Conservation (phyloP, 306 rosid species). For the Mimosa pudica region DNA sequence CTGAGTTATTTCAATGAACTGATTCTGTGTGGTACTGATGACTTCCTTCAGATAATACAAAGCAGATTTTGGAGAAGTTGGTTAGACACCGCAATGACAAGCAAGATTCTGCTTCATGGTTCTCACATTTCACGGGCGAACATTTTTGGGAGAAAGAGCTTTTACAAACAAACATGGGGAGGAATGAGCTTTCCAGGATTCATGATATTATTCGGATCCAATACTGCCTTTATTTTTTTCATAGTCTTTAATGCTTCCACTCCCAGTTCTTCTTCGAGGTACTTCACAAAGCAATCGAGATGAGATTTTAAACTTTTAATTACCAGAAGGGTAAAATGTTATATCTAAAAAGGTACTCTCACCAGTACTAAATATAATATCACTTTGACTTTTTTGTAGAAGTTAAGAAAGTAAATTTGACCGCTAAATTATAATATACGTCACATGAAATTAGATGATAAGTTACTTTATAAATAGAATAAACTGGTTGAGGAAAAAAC, state of each 20-base stretch:
- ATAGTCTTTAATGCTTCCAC: constrained; percentile 78
- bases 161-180: constrained; percentile 82
- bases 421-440: too few relatives aligned
- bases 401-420: too few relatives aligned
- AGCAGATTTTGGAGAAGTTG: constrained; percentile 26
- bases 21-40: background rate
- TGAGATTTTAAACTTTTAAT: constrained; percentile 12
- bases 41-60: constrained; percentile 17
- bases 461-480: too few relatives aligned
- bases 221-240: constrained; percentile 78
- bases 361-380: too few relatives aligned
- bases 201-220: constrained; percentile 92
- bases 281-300: constrained; percentile 45
- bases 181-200: constrained; percentile 97
- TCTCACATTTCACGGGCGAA: constrained; percentile 19
- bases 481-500: too few relatives aligned
- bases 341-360: background rate
- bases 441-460: too few relatives aligned
- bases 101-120: constrained; percentile 3
- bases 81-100: constrained; percentile 1
- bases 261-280: constrained; percentile 91
- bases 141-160: constrained; percentile 10
- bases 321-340: constrained; percentile 10
- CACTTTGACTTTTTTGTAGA: too few relatives aligned
- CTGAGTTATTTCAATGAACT: constrained; percentile 11